These are phyloP conservation scores for Leishmania gerbilli DNA, from an alignment of 208 protist species.

Conservation along the genomic window DNA sequence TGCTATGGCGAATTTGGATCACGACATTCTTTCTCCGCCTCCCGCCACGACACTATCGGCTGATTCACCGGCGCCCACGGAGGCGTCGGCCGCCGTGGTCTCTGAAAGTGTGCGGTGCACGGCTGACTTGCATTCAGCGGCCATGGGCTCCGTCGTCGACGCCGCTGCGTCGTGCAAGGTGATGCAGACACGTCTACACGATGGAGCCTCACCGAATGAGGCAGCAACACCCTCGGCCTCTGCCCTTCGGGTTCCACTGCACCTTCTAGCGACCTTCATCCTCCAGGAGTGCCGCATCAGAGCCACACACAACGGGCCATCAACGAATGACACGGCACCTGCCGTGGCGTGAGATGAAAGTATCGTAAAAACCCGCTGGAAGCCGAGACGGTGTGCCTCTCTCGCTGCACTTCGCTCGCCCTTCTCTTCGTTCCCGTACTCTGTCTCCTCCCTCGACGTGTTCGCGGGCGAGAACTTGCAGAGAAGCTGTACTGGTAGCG, in stretches of 20 bases:
- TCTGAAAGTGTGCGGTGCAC: not conserved
- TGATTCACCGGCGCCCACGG: not conserved
- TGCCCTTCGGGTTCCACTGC: slow-evolving; percentile 16
- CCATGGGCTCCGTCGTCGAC: not conserved
- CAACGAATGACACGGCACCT: not conserved
- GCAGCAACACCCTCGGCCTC: not conserved
- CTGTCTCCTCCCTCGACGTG: not conserved
- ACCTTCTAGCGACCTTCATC: slow-evolving; percentile 24
- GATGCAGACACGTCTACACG: not conserved
- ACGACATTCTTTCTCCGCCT: not conserved
- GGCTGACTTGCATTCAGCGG: not conserved
- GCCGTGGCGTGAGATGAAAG: not conserved
- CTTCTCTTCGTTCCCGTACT: not conserved
- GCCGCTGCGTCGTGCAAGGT: not conserved
- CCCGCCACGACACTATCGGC: not conserved
- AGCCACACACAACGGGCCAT: not conserved
- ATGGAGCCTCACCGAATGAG: not conserved
- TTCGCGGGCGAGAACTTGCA: not conserved
- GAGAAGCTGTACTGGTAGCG: not conserved
- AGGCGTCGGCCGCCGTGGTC: no score
- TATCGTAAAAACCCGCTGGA: not conserved
- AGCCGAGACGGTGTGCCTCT: no score
- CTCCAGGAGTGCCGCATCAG: slow-evolving; percentile 23
- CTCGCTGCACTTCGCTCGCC: not conserved
- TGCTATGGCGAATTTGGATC: not conserved